Evolutionary conservation across 176 grass and related monocot genomes (phyloP).

Genomic region (Chloris gayana): DNA sequence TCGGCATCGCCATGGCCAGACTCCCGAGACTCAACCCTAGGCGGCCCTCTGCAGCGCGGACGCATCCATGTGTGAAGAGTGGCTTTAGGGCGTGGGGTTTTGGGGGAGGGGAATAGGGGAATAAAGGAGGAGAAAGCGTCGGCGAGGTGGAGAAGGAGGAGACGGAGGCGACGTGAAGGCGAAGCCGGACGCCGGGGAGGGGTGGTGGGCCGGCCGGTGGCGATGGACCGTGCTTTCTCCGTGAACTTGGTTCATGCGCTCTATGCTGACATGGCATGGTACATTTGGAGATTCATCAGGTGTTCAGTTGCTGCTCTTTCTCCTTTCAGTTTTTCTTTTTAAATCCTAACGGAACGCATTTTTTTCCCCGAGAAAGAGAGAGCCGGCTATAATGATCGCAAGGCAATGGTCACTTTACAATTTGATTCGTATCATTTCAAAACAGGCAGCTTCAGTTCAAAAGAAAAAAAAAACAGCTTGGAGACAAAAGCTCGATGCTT

Average conservation of each 20-base stretch:
- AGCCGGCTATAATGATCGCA: too few relatives aligned
- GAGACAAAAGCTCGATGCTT: too few relatives aligned
- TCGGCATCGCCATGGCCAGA: constrained; percentile 50
- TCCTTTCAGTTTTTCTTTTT: not conserved
- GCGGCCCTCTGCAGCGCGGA: constrained; percentile 17
- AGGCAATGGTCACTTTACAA: too few relatives aligned
- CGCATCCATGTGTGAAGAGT: constrained; percentile 37
- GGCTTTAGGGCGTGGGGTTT: constrained; percentile 12
- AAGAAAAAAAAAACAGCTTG: too few relatives aligned
- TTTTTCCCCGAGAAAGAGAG: too few relatives aligned
- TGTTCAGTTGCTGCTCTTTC: not conserved
- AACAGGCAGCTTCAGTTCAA: too few relatives aligned
- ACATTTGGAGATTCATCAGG: constrained; percentile 1
- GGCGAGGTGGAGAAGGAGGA: not conserved
- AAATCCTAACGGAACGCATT: not conserved
- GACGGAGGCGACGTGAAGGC: not conserved
- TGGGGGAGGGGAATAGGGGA: constrained; percentile 2
- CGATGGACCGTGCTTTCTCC: constrained; percentile 25
- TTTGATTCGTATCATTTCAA: too few relatives aligned
- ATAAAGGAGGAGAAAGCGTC: constrained; percentile 43
- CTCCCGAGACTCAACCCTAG: constrained; percentile 34
- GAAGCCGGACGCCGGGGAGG: constrained; percentile 36
- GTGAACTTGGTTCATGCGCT: constrained; percentile 34
- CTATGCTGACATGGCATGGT: not conserved
- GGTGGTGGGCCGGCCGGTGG: not conserved